Conservation (phyloP, 2,329 filamentous ascomycete species). For the Arthroderma uncinatum region DNA sequence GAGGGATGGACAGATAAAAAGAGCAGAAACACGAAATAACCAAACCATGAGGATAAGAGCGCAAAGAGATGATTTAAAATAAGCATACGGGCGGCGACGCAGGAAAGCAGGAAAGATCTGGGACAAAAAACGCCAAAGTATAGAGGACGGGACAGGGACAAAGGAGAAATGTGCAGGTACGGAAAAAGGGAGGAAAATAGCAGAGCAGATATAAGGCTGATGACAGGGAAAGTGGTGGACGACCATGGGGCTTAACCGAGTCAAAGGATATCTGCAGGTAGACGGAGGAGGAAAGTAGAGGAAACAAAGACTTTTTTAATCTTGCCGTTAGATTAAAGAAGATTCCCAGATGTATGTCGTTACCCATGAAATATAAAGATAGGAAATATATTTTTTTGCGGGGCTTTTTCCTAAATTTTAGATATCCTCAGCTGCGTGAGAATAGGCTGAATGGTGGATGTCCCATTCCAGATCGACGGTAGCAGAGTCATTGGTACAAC, state of each 20-base stretch:
- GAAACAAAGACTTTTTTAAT: conserved; percentile 3
- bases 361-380: conserved; percentile 4
- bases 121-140: neutral
- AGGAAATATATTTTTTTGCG: neutral
- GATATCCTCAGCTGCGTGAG: neutral
- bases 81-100: neutral
- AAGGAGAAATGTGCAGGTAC: neutral
- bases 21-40: neutral
- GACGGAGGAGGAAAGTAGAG: neutral
- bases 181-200: neutral
- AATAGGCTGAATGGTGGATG: neutral
- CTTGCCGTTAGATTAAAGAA: conserved; percentile 5
- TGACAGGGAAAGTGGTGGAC: neutral
- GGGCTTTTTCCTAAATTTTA: neutral
- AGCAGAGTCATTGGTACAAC: neutral
- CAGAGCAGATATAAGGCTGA: neutral
- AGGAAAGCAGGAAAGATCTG: neutral
- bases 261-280: neutral
- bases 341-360: conserved; percentile 2
- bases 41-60: conserved; percentile 2
- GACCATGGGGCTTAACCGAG: neutral
- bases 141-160: neutral
- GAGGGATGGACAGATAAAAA: neutral
- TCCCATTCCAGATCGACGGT: neutral
- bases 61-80: neutral